Conservation (phyloP, 139 green algal species). For the Pseudopediastrum boryanum region DNA sequence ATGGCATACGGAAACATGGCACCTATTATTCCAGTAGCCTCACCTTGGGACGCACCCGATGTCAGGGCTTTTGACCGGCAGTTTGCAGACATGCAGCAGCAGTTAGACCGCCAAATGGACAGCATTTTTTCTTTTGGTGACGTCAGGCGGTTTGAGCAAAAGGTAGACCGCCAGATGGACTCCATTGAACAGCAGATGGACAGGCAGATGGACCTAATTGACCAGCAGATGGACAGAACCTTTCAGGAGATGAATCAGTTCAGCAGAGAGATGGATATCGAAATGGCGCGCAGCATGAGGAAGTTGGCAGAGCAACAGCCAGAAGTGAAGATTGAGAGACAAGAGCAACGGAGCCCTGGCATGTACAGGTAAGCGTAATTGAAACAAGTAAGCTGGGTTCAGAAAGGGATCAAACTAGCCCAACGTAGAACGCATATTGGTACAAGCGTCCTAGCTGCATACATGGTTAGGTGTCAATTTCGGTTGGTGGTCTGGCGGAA, state of each 20-base stretch:
- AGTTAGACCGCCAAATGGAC: constrained; percentile 20
- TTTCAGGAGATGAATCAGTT: constrained; percentile 37
- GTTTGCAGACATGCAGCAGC: constrained; percentile 32
- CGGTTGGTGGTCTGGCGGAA: too few species aligned
- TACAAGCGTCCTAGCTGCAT: too few species aligned
- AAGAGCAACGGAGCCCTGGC: constrained; percentile 27
- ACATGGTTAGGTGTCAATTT: too few species aligned
- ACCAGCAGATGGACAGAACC: constrained; percentile 3
- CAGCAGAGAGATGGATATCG: constrained; percentile 28
- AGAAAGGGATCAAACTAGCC: too few species aligned
- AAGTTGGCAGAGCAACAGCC: constrained; percentile 24
- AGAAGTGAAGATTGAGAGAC: background rate
- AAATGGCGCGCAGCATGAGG: constrained; percentile 27
- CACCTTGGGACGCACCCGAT: constrained; percentile 18
- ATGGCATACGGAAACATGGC: too few species aligned
- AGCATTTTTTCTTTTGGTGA: background rate
- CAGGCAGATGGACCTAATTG: constrained; percentile 11
- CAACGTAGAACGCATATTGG: too few species aligned
- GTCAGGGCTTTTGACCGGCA: background rate
- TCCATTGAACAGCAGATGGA: constrained; percentile 15
- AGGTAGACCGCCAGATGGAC: too few species aligned
- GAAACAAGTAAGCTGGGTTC: too few species aligned
- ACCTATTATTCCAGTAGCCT: background rate
- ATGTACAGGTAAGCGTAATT: constrained; percentile 23
- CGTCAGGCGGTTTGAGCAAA: too few species aligned